Evolutionary conservation across 2,329 filamentous ascomycete genomes (phyloP).

Genomic region (Colletotrichum higginsianum): DNA sequence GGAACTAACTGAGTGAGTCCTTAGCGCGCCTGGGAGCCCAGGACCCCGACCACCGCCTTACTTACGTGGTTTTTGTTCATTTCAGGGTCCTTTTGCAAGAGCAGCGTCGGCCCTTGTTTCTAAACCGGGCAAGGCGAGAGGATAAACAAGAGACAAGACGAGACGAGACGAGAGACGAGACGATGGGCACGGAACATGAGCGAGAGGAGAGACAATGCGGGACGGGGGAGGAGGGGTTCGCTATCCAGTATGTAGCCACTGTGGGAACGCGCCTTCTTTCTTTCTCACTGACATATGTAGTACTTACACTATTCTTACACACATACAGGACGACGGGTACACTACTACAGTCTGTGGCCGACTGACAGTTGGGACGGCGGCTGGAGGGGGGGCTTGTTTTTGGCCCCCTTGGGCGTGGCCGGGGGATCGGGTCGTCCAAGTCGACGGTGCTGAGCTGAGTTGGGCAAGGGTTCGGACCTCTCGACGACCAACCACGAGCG

Average conservation of each 20-base stretch:
- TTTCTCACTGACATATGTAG: neutral
- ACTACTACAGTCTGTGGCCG: too few species aligned
- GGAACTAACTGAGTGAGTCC: neutral
- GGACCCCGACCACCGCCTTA: conserved; percentile 18
- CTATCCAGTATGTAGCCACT: conserved; percentile 30
- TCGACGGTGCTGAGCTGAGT: neutral
- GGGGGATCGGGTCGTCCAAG: conserved; percentile 11
- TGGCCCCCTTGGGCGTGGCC: neutral
- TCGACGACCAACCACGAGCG: conserved; percentile 24
- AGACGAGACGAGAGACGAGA: conserved; percentile 11
- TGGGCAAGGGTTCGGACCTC: conserved; percentile 22
- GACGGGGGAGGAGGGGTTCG: neutral
- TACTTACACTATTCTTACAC: too few species aligned
- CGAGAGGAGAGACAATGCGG: conserved; percentile 15
- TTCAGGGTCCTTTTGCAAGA: conserved; percentile 34
- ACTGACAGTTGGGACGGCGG: conserved; percentile 22
- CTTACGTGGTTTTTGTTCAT: conserved; percentile 30
- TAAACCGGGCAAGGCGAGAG: conserved; percentile 3
- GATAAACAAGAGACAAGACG: too few species aligned
- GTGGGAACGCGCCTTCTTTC: conserved; percentile 10
- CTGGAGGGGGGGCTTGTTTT: neutral
- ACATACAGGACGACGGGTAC: too few species aligned
- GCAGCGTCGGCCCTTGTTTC: conserved; percentile 31
- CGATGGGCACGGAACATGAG: conserved; percentile 17
- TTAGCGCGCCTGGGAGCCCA: conserved; percentile 4